phyloP scores from a whole-genome alignment of 2,329 filamentous ascomycete genomes.

The Xylaria digitata region DNA sequence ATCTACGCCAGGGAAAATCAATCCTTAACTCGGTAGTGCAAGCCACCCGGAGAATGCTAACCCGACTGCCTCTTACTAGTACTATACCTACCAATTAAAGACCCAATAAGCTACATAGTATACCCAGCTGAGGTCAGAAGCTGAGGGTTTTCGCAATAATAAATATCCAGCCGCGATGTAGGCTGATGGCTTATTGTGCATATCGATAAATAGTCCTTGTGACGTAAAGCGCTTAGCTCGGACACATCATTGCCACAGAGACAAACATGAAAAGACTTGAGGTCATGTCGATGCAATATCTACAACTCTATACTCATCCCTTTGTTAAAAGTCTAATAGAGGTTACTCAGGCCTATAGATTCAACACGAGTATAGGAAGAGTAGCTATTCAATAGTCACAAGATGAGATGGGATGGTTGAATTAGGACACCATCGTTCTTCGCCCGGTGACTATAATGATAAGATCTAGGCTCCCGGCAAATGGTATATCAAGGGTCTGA shows the following conservation, averaged over 20 bases:
- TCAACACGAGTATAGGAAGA: not conserved
- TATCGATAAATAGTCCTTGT: conserved; percentile 7
- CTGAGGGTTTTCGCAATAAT: conserved; percentile 15
- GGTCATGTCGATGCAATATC: conserved; percentile 3
- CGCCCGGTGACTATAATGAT: conserved; percentile 5
- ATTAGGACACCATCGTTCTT: not conserved
- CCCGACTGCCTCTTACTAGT: not conserved
- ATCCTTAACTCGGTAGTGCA: not conserved
- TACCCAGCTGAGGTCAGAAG: conserved; percentile 22
- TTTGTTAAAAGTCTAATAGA: not conserved
- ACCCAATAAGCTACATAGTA: not conserved
- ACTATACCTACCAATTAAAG: not conserved
- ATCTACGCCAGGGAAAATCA: conserved; percentile 1
- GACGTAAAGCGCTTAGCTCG: conserved; percentile 16
- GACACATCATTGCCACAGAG: not conserved
- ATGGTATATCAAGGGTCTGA: no score
- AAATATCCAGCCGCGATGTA: conserved; percentile 4
- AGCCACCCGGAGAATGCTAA: conserved; percentile 7
- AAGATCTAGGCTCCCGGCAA: not conserved
- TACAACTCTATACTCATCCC: not conserved
- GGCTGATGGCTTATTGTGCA: conserved; percentile 8
- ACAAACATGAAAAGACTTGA: not conserved
- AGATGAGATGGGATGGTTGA: not conserved
- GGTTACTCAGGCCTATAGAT: not conserved
- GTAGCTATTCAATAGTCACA: conserved; percentile 1